Percentiles rank a stretch among this genome's conserved stretches.
Conservation (phyloP, 108 stramenopile species). For the Skeletonema grethae region DNA sequence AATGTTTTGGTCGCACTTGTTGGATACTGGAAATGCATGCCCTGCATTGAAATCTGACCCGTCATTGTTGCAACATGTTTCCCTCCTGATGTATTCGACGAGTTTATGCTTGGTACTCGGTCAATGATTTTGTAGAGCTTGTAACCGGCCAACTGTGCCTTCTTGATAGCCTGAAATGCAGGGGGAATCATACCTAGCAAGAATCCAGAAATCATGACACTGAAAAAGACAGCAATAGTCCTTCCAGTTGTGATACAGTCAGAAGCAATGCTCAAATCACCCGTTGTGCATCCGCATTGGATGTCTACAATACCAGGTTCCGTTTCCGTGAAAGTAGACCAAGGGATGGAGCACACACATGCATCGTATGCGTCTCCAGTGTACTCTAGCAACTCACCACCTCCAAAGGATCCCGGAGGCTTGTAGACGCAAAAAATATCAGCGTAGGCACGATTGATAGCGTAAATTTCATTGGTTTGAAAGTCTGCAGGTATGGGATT, state of each 20-base stretch:
- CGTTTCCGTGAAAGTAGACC: conserved; percentile 10
- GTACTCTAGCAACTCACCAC: conserved; percentile 11
- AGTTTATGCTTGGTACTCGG: conserved; percentile 51
- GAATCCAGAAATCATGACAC: conserved; percentile 36
- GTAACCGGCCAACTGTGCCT: conserved; percentile 60
- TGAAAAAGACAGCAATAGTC: conserved; percentile 42
- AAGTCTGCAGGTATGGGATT: conserved; percentile 35
- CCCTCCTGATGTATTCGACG: conserved; percentile 15
- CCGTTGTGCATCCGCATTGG: conserved; percentile 25
- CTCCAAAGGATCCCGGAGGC: conserved; percentile 21
- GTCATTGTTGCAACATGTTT: conserved; percentile 23
- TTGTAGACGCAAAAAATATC: conserved; percentile 7
- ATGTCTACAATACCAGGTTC: conserved; percentile 11
- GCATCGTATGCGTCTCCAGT: conserved; percentile 19
- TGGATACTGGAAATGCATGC: conserved; percentile 37
- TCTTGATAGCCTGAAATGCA: conserved; percentile 47
- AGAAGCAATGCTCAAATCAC: conserved; percentile 21
- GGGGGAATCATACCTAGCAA: conserved; percentile 35
- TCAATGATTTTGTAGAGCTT: conserved; percentile 71
- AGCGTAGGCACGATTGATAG: conserved; percentile 10
- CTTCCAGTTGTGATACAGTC: conserved; percentile 28
- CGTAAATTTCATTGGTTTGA: conserved; percentile 21
- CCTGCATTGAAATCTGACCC: conserved; percentile 31
- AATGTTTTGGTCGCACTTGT: conserved; percentile 32
- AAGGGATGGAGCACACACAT: conserved; percentile 34